Base-by-base conservation (phyloP, 2,329 filamentous ascomycete species). In the Colletotrichum theobromicola region DNA sequence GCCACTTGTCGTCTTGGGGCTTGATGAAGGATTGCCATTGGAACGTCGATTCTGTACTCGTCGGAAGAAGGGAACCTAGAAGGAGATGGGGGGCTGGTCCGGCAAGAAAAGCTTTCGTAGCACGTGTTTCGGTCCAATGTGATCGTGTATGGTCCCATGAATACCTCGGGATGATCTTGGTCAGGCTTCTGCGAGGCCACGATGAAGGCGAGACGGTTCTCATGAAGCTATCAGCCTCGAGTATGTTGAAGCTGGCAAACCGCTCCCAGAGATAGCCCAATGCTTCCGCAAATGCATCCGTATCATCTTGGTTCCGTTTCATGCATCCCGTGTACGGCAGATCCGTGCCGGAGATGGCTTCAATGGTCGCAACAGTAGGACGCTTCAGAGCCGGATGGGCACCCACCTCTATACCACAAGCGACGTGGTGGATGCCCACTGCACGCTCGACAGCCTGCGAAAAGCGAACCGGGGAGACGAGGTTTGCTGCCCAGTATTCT, bases 361-460 rank as follows among this genome's bases (percentile, higher is more conserved):
- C 81, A 4, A 76, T 79, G 0, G 82, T 74, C 0, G 53, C 53
- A 57, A 26, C 15, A 57, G 53, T 57, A 57, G 87, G 87, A 0
- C 83, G 83, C 63, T 83, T 82, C 2, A 88, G 80, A 1, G 85
- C 84, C 0, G 85, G 80, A 58, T 84, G 82, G 3, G 83, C 82
- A 0, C 83, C 82, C 10, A 85, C 50, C 34, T 85, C 83, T 4
- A 85, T 15, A 0, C 79, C 50, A 7, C 16, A 28, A 66, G 18
- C 37, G 32, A 34, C 12, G 50, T 58, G 21, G 1, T 73, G 62
- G 6, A 74, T n/a, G 7, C 78, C 76, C 79, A 58, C 37, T 7
- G 55, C 42, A 68, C 7, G 71, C 53, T 61, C 67, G 26, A n/a
- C 75, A 58, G 78, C 79, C 8, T 77, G 65, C 3, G 55, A 28